Base-by-base conservation (phyloP, 2,329 filamentous ascomycete genomes). In the Fusarium sp. region DNA sequence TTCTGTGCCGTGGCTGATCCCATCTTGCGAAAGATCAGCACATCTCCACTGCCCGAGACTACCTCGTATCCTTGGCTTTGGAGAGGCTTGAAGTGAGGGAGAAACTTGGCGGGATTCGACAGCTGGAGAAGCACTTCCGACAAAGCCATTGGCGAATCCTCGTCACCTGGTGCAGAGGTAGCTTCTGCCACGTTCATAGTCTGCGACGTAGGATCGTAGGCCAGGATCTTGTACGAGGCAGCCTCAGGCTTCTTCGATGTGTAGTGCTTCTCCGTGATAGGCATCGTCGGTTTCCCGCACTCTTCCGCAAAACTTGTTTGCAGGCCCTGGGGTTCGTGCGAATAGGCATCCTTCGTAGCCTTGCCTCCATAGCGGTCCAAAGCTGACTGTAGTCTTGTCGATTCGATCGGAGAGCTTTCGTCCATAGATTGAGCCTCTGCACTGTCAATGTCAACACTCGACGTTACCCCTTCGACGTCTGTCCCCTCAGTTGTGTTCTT, bases 1-100 rank as follows among this genome's bases (percentile, higher is more conserved):
- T 60, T 62, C 57, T 60, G 72, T 57, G 65, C 65, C 2, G 76
- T 72, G 10, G 70, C 71, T 11, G 72, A 65, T 29, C 81, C 84
- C 5, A 89, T 86, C 80, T 92, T 91, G 71, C 90, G 90, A 77
- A 93, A 92, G 5, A 94, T 87, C 29, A 94, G 84, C 6, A 93
- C 84, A 71, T 93, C 87, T 7, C 87, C 87, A 56, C 85, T 85
- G 2, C 91, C 91, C 3, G 91, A 90, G 2, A 91, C 87, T 42
- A 93, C 90, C 74, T 93, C 91, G 70, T 90, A 94, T 0, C 92
- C 92, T 64, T 92, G 85, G 0, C 84, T 83, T 68, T 91, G 86
- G 2, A 93, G 84, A 1, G 85, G 80, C 5, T 84, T 83, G 66
- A 94, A 90, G 73, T 93, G 86, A 5, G 91, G 87, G 14, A 93